Evolutionary conservation across 192 early-diverging fungal genomes (phyloP).

Genomic region (Entomortierella chlamydospora): DNA sequence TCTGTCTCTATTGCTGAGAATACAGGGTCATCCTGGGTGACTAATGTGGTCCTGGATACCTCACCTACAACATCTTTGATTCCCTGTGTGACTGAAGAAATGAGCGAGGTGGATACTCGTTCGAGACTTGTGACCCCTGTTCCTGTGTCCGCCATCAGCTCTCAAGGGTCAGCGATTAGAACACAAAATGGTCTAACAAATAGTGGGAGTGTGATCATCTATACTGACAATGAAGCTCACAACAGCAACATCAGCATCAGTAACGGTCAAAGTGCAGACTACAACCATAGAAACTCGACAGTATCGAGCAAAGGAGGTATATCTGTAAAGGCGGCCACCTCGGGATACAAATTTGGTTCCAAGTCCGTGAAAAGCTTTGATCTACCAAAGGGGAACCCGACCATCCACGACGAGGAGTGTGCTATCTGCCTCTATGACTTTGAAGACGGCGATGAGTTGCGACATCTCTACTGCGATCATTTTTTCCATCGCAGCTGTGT

Average conservation of each 20-base stretch:
- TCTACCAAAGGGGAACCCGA: neutral
- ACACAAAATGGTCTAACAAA: too few species aligned
- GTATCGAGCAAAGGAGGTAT: neutral
- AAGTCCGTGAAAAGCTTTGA: neutral
- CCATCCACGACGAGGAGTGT: constrained; percentile 69
- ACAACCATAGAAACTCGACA: neutral
- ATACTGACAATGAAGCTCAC: too few species aligned
- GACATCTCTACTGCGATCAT: constrained; percentile 78
- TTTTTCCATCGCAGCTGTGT: constrained; percentile 88
- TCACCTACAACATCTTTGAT: constrained; percentile 4
- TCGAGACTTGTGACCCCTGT: neutral
- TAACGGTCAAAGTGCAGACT: too few species aligned
- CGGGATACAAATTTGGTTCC: neutral
- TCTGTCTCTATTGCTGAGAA: neutral
- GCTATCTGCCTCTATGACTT: constrained; percentile 83
- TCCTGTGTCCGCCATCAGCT: neutral
- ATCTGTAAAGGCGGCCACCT: neutral
- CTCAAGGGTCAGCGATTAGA: too few species aligned
- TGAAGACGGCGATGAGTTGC: constrained; percentile 77
- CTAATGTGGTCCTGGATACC: neutral
- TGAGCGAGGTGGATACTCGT: constrained; percentile 2
- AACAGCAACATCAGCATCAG: too few species aligned
- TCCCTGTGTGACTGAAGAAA: neutral
- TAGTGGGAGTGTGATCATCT: too few species aligned
- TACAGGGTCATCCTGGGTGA: neutral